Evolutionary conservation across 2,329 filamentous ascomycete genomes (phyloP).

Genomic region (Ilyonectria sp.): DNA sequence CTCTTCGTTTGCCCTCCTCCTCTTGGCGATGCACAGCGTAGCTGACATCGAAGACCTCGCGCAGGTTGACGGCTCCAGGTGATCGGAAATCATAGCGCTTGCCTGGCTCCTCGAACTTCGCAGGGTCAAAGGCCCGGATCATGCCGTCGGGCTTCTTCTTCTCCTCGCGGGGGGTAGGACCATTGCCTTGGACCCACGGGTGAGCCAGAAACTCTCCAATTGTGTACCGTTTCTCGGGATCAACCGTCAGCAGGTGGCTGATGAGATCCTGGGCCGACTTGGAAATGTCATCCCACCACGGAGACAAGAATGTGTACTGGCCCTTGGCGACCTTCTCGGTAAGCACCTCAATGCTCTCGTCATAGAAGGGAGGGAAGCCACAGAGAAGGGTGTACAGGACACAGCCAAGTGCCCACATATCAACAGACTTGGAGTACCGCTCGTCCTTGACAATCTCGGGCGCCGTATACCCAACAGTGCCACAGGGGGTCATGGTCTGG

Average conservation of each 20-base stretch:
- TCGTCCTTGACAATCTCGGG: conserved; percentile 99
- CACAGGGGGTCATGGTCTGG: conserved; percentile 99
- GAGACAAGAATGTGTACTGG: conserved; percentile 97
- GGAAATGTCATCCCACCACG: conserved; percentile 99
- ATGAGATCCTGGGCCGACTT: conserved; percentile 95
- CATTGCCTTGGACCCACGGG: conserved; percentile 87
- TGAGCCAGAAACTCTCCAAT: conserved; percentile 95
- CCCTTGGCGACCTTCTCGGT: conserved; percentile 98
- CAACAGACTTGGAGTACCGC: conserved; percentile 97
- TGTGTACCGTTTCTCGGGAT: conserved; percentile 94
- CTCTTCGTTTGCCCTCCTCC: conserved; percentile 93
- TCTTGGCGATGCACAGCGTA: conserved; percentile 98
- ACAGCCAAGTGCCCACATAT: conserved; percentile 99
- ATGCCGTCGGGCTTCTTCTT: conserved; percentile 64
- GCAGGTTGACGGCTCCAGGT: conserved; percentile 92
- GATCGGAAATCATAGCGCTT: conserved; percentile 93
- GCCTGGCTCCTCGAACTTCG: conserved; percentile 69
- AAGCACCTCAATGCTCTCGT: conserved; percentile 96
- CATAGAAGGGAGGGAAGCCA: conserved; percentile 98
- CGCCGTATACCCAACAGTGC: conserved; percentile 97
- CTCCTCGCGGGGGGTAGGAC: conserved; percentile 71
- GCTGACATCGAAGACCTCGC: conserved; percentile 98
- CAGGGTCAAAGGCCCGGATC: conserved; percentile 71
- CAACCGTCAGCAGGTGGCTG: conserved; percentile 91
- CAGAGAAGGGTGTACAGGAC: conserved; percentile 97